Conservation (phyloP, 306 rosid species). For the Gastrolobium bilobum region DNA sequence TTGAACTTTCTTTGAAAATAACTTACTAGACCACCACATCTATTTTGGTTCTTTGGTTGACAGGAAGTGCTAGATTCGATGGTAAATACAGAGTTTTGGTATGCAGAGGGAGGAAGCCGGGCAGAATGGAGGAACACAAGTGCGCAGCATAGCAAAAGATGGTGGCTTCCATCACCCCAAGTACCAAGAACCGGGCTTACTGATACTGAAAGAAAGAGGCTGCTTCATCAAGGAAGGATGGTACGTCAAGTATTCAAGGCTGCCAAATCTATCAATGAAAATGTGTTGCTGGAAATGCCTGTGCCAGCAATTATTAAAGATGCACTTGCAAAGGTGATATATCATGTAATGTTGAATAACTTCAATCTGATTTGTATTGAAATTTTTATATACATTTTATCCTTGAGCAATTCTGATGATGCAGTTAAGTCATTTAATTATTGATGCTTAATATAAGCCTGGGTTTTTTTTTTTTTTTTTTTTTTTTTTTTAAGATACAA, state of each 20-base stretch:
- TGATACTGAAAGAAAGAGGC: constrained; percentile 63
- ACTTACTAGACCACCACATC: constrained; percentile 4
- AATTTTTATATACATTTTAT: constrained; percentile 19
- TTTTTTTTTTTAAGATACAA: too few species aligned
- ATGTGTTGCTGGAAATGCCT: constrained; percentile 85
- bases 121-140: constrained; percentile 70
- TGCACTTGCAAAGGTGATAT: constrained; percentile 81
- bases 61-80: constrained; percentile 91
- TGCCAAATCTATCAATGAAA: constrained; percentile 84
- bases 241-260: constrained; percentile 93
- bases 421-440: not conserved
- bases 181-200: constrained; percentile 86
- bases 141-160: constrained; percentile 64
- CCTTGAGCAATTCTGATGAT: not conserved
- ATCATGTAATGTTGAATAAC: constrained; percentile 36
- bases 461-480: too few species aligned
- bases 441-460: constrained; percentile 11
- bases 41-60: constrained; percentile 26
- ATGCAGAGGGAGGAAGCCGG: constrained; percentile 86
- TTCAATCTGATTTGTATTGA: constrained; percentile 22
- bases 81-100: constrained; percentile 90
- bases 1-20: constrained; percentile 11
- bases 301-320: constrained; percentile 72
- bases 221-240: constrained; percentile 75
- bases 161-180: constrained; percentile 95